Conservation (phyloP, 176 grass and related monocot species). For the Saccharum officinarum region DNA sequence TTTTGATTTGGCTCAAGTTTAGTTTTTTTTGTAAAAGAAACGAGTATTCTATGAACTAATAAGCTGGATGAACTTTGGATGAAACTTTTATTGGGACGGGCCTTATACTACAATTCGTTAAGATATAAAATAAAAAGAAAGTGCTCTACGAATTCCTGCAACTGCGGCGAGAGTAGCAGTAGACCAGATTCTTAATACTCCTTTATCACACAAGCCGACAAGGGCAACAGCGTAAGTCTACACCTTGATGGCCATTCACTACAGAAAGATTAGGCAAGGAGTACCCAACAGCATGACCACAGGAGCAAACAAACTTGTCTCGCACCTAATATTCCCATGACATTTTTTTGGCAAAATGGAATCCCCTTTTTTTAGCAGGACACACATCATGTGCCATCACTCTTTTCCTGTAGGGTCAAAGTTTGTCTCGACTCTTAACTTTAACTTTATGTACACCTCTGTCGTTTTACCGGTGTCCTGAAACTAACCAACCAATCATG, state of each 20-base stretch:
- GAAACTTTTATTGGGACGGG: too few species aligned
- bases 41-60: too few species aligned
- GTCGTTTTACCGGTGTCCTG: not conserved
- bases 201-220: slow-evolving; percentile 12
- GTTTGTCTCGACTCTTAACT: not conserved
- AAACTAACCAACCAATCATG: not conserved
- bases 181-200: not conserved
- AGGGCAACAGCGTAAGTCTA: not conserved
- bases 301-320: not conserved
- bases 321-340: slow-evolving; percentile 3
- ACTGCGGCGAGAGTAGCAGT: not conserved
- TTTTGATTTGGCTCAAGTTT: too few species aligned
- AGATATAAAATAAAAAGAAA: too few species aligned
- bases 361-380: not conserved
- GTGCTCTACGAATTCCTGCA: not conserved
- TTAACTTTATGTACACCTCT: not conserved
- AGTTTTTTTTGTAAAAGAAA: too few species aligned
- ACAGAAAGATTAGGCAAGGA: not conserved
- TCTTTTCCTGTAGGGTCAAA: not conserved
- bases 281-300: not conserved
- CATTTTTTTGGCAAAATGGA: not conserved
- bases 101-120: too few species aligned
- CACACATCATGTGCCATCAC: not conserved
- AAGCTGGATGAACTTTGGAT: too few species aligned
- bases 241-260: not conserved